These are phyloP conservation scores for Clavispora carvajalis DNA, from an alignment of 805 yeast genomes.

Conservation along the genomic window DNA sequence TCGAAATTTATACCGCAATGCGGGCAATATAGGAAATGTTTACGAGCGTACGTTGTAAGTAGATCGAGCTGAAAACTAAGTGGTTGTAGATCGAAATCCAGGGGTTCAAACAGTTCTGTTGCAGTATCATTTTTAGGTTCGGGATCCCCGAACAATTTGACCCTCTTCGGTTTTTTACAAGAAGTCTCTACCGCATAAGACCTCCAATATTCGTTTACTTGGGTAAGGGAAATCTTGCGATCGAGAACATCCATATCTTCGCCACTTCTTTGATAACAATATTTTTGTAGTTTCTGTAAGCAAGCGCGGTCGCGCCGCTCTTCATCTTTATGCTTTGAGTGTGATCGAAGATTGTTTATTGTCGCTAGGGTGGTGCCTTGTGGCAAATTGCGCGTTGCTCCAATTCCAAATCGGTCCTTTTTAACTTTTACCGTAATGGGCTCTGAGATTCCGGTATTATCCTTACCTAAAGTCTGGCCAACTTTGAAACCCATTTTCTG, in stretches of 20 bases:
- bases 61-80: neutral
- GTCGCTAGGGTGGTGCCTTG: neutral
- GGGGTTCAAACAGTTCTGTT: neutral
- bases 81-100: neutral
- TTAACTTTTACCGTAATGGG: constrained; percentile 25
- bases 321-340: neutral
- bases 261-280: constrained; percentile 39
- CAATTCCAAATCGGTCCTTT: constrained; percentile 18
- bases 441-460: constrained; percentile 18
- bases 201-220: constrained; percentile 39
- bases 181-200: constrained; percentile 12
- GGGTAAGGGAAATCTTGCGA: constrained; percentile 6
- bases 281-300: constrained; percentile 31
- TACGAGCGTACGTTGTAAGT: constrained; percentile 6
- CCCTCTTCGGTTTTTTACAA: neutral
- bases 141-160: neutral
- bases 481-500: constrained; percentile 52
- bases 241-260: constrained; percentile 23
- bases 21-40: constrained; percentile 9
- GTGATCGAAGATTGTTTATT: neutral
- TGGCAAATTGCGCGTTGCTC: constrained; percentile 8
- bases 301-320: neutral
- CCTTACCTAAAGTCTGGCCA: constrained; percentile 42
- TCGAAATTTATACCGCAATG: constrained; percentile 11
- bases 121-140: neutral